Evolutionary conservation across 805 yeast genomes (phyloP).

Genomic region (Tetrapisispora taiwanensis): DNA sequence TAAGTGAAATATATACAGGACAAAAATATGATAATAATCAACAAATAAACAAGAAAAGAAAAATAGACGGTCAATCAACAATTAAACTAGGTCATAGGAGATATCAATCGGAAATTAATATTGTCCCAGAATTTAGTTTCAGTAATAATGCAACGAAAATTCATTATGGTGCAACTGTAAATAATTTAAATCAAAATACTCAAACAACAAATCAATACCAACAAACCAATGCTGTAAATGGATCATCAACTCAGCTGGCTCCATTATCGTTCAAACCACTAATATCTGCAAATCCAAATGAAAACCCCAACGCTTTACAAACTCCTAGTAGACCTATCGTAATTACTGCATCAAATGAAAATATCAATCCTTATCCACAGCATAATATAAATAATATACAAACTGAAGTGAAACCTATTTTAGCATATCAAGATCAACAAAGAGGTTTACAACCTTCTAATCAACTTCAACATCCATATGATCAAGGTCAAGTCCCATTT

Average conservation of each 20-base stretch:
- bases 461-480: neutral
- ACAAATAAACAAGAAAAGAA: neutral
- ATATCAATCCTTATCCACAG: neutral
- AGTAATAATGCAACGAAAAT: neutral
- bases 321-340: neutral
- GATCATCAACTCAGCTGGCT: neutral
- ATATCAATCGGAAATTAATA: conserved; percentile 1
- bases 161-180: neutral
- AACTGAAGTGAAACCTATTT: neutral
- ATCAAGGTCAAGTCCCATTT: neutral
- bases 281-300: neutral
- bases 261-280: neutral
- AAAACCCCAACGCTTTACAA: neutral
- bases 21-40: neutral
- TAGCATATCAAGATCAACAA: neutral
- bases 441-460: neutral
- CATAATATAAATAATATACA: neutral
- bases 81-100: neutral
- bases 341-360: neutral
- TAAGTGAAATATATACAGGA: neutral
- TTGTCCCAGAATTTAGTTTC: neutral
- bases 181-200: neutral
- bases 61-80: neutral
- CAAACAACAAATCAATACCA: neutral
- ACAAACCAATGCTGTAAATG: neutral